Conservation (phyloP, 1,139 yeast genomes). For the Geotrichum australiense region DNA sequence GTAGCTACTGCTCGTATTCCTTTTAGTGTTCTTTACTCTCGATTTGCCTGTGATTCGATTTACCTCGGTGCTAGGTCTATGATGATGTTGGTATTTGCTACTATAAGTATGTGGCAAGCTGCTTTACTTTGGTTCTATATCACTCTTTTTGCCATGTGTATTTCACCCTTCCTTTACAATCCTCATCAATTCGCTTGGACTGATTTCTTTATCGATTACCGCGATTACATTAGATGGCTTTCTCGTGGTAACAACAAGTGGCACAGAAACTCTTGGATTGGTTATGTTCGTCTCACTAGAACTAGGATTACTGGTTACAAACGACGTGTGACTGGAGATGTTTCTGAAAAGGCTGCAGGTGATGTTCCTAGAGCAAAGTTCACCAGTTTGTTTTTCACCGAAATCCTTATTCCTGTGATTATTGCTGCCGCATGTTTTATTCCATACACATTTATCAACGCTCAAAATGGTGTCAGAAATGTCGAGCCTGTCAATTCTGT, state of each 20-base stretch:
- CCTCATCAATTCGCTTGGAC: constrained; percentile 99
- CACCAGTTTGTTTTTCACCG: constrained; percentile 77
- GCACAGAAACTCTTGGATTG: constrained; percentile 99
- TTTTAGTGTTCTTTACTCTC: constrained; percentile 86
- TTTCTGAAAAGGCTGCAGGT: constrained; percentile 89
- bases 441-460: constrained; percentile 89
- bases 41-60: constrained; percentile 95
- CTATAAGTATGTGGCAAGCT: constrained; percentile 95
- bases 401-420: constrained; percentile 73
- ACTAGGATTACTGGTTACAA: constrained; percentile 98
- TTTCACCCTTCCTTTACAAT: constrained; percentile 91
- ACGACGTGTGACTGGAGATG: constrained; percentile 78
- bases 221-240: constrained; percentile 97
- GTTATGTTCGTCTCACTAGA: constrained; percentile 90
- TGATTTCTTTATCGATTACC: constrained; percentile 96
- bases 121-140: constrained; percentile 99
- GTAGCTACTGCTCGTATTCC: constrained; percentile 98
- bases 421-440: constrained; percentile 87
- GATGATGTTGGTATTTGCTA: constrained; percentile 84
- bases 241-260: constrained; percentile 98
- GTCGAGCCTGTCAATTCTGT: constrained; percentile 64
- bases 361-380: constrained; percentile 94
- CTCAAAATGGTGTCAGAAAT: constrained; percentile 85
- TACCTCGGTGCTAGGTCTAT: constrained; percentile 91
- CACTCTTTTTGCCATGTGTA: constrained; percentile 78